Conservation (phyloP, 805 yeast genomes). For the Metschnikowia cubensis region DNA sequence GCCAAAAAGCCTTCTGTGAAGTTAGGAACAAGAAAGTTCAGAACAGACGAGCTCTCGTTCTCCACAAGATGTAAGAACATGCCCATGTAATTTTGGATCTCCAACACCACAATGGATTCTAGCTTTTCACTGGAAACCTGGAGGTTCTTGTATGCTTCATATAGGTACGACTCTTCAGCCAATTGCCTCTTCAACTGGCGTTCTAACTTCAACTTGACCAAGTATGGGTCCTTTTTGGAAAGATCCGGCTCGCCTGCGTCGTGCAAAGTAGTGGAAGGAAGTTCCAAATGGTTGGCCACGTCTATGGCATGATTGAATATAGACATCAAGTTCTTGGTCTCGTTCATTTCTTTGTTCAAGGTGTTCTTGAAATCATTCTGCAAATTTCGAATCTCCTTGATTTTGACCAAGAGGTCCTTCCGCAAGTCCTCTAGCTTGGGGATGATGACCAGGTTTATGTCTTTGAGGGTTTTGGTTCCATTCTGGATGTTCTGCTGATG, state of each 20-base stretch:
- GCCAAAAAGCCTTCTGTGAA: slow-evolving; percentile 55
- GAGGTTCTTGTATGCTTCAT: slow-evolving; percentile 83
- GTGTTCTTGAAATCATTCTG: slow-evolving; percentile 82
- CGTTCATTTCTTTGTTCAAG: slow-evolving; percentile 54
- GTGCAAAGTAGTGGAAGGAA: slow-evolving; percentile 16
- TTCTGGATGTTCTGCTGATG: slow-evolving; percentile 38
- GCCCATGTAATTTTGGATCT: slow-evolving; percentile 77
- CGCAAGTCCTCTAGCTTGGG: slow-evolving; percentile 55
- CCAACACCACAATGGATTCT: slow-evolving; percentile 79
- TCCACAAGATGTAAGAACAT: slow-evolving; percentile 68
- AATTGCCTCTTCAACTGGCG: slow-evolving; percentile 73
- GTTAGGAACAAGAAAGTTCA: slow-evolving; percentile 61
- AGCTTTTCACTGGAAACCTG: slow-evolving; percentile 86
- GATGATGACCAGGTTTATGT: slow-evolving; percentile 43
- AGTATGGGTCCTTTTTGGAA: slow-evolving; percentile 74
- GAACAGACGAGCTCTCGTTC: slow-evolving; percentile 68
- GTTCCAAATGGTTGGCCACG: slow-evolving; percentile 45
- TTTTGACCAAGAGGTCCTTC: slow-evolving; percentile 76
- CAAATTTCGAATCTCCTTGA: slow-evolving; percentile 78
- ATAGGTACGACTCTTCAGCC: slow-evolving; percentile 77
- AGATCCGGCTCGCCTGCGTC: slow-evolving; percentile 14
- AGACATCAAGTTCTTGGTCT: slow-evolving; percentile 37
- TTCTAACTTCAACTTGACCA: slow-evolving; percentile 68
- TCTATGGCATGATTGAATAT: slow-evolving; percentile 62
- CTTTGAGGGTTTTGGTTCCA: slow-evolving; percentile 44